These are phyloP conservation scores for Alternaria sp. DNA, from an alignment of 2,329 filamentous ascomycete genomes.

Conservation along the genomic window DNA sequence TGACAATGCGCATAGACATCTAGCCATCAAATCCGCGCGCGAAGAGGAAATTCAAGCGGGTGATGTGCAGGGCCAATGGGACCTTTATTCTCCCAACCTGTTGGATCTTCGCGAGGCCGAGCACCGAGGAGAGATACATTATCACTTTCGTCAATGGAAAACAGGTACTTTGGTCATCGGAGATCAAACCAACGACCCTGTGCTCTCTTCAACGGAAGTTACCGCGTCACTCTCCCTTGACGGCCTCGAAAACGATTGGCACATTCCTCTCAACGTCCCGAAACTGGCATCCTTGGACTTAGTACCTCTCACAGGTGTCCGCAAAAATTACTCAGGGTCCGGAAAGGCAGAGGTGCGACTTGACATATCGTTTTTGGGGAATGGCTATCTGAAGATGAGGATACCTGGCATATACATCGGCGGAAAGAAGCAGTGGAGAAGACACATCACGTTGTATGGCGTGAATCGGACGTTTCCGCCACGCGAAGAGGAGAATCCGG, in stretches of 20 bases:
- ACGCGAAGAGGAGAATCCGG: not conserved
- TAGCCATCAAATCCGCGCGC: not conserved
- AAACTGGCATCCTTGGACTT: not conserved
- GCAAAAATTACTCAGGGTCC: not conserved
- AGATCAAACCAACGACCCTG: accelerated
- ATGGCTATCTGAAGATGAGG: not conserved
- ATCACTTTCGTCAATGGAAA: not conserved
- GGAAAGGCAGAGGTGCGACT: not conserved
- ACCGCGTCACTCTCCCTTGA: not conserved
- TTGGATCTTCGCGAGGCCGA: not conserved
- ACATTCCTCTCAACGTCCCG: not conserved
- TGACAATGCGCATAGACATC: not conserved
- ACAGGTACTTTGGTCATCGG: not conserved
- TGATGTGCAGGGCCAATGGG: not conserved
- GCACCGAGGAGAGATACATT: not conserved
- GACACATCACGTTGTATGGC: not conserved
- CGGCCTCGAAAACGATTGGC: not conserved
- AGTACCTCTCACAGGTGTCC: not conserved
- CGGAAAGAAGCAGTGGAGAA: not conserved
- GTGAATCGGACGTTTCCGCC: not conserved
- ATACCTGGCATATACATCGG: not conserved
- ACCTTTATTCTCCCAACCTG: not conserved
- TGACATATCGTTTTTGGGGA: not conserved
- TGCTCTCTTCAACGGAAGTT: not conserved
- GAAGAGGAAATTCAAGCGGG: not conserved